Conservation (phyloP, 1,284 basidiomycete genomes). For the Leccinum colubrinum region DNA sequence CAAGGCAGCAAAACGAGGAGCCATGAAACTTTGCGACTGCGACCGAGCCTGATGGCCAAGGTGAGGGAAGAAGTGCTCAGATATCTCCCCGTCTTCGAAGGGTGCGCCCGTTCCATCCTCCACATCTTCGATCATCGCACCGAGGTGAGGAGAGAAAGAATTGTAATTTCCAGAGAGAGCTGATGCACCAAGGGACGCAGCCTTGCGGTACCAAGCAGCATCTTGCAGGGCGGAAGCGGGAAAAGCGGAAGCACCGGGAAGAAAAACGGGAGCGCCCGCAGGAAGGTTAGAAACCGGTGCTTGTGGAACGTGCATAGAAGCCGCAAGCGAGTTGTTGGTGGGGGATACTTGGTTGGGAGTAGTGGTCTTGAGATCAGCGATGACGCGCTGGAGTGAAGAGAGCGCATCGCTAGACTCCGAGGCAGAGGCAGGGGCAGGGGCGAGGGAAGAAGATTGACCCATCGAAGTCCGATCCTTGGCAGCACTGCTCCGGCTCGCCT, state of each 20-base stretch:
- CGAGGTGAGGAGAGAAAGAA: slow-evolving; percentile 73
- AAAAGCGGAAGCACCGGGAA: slow-evolving; percentile 62
- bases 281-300: slow-evolving; percentile 50
- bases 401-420: slow-evolving; percentile 70
- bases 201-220: slow-evolving; percentile 72
- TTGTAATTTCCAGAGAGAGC: slow-evolving; percentile 58
- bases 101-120: slow-evolving; percentile 55
- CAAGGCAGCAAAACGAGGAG: slow-evolving; percentile 84
- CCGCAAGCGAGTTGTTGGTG: slow-evolving; percentile 39
- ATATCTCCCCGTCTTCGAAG: slow-evolving; percentile 77
- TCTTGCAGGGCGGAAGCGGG: slow-evolving; percentile 48
- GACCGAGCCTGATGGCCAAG: slow-evolving; percentile 66
- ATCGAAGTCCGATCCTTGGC: slow-evolving; percentile 43
- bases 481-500: slow-evolving; percentile 45
- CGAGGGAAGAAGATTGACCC: slow-evolving; percentile 49
- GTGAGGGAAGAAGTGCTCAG: slow-evolving; percentile 49
- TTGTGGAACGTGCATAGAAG: slow-evolving; percentile 46
- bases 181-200: slow-evolving; percentile 65
- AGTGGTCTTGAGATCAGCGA: slow-evolving; percentile 78
- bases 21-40: slow-evolving; percentile 78
- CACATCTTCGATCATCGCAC: slow-evolving; percentile 77
- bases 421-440: slow-evolving; percentile 28
- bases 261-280: slow-evolving; percentile 66
- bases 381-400: slow-evolving; percentile 78
- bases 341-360: slow-evolving; percentile 45